A percentile compares a stretch with the other conserved stretches of the same genome.
Conservation (phyloP, 805 yeast species). For the Ogataea angusta region DNA sequence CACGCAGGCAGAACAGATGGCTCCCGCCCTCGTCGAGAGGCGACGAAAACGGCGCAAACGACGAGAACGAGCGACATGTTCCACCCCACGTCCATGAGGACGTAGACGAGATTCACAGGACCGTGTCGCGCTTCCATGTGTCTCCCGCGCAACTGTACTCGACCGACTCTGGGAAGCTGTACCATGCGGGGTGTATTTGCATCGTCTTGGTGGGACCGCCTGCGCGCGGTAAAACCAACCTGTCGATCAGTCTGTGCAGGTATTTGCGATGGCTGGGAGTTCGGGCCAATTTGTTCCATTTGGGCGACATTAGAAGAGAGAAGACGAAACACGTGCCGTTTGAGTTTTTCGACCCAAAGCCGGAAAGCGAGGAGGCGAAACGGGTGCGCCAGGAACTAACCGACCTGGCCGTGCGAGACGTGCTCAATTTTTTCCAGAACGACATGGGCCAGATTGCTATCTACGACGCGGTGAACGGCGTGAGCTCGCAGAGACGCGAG, state of each 20-base stretch:
- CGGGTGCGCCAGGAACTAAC: slow-evolving; percentile 56
- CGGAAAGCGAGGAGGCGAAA: slow-evolving; percentile 43
- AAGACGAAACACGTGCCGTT: slow-evolving; percentile 52
- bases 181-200: slow-evolving; percentile 93
- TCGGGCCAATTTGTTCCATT: slow-evolving; percentile 83
- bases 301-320: slow-evolving; percentile 83
- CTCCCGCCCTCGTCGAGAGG: slow-evolving; percentile 21
- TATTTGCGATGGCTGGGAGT: slow-evolving; percentile 97
- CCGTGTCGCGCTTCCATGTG: slow-evolving; percentile 57
- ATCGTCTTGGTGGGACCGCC: slow-evolving; percentile 90
- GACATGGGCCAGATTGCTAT: slow-evolving; percentile 93
- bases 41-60: slow-evolving; percentile 13
- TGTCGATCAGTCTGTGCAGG: slow-evolving; percentile 87
- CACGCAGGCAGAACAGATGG: slow-evolving; percentile 54
- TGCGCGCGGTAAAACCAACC: slow-evolving; percentile 92
- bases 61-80: slow-evolving; percentile 1
- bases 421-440: slow-evolving; percentile 63
- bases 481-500: slow-evolving; percentile 60
- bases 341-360: slow-evolving; percentile 63
- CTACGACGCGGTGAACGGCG: slow-evolving; percentile 91
- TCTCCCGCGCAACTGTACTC: slow-evolving; percentile 93
- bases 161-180: slow-evolving; percentile 87
- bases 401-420: slow-evolving; percentile 63
- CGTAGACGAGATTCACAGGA: slow-evolving; percentile 65
- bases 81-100: slow-evolving; percentile 17